A percentile compares a stretch with the other conserved stretches of the same genome.
Evolutionary conservation across 306 rosid species (phyloP).

Genomic region (Vicia faba): DNA sequence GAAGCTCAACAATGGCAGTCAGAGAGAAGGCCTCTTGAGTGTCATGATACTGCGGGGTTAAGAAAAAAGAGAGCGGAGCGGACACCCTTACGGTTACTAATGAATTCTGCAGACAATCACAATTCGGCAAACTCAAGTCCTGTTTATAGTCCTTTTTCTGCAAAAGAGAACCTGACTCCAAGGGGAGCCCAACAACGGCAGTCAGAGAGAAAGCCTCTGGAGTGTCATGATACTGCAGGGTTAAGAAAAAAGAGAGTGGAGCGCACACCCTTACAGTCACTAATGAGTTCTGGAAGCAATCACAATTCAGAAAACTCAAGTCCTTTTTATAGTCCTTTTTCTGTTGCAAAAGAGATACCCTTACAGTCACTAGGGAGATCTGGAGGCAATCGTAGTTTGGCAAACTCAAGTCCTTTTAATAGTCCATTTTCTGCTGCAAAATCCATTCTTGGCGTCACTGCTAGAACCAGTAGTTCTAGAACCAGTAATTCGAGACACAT

Average conservation of each 20-base stretch:
- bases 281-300: conserved; percentile 19
- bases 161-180: no score
- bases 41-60: conserved; percentile 35
- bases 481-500: conserved; percentile 35
- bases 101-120: conserved; percentile 39
- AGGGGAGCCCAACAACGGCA: no score
- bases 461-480: conserved; percentile 26
- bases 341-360: conserved; percentile 39
- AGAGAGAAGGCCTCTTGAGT: conserved; percentile 40
- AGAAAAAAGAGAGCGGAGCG: conserved; percentile 47
- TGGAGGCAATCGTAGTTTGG: conserved; percentile 41
- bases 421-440: conserved; percentile 44
- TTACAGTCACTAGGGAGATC: conserved; percentile 56
- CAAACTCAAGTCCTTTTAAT: conserved; percentile 33
- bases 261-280: conserved; percentile 64
- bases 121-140: conserved; percentile 39
- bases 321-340: conserved; percentile 22
- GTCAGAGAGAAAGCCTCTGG: conserved; percentile 37
- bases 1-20: conserved; percentile 44
- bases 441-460: conserved; percentile 33
- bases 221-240: conserved; percentile 36
- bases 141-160: conserved; percentile 31
- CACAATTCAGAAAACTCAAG: background rate
- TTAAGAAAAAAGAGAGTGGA: conserved; percentile 42
- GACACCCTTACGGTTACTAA: conserved; percentile 63